These are phyloP conservation scores for Chlamydomonas sp. DNA, from an alignment of 139 green algal species.

Conservation along the genomic window DNA sequence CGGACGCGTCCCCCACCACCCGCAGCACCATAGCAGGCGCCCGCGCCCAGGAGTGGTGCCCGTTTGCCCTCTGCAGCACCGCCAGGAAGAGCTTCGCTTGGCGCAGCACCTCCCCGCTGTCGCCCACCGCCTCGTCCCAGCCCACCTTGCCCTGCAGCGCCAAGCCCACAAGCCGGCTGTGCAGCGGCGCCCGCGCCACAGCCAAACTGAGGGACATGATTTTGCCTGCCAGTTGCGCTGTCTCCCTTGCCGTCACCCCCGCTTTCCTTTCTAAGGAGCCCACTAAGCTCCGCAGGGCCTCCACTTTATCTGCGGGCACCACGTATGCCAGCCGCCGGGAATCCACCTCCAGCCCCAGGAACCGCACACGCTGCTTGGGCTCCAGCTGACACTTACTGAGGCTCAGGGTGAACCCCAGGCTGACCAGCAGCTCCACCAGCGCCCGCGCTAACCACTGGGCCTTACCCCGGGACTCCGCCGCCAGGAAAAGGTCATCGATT, in stretches of 20 bases:
- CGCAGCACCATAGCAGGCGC: not conserved
- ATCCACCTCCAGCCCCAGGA: conserved; percentile 12
- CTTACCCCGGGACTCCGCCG: not conserved
- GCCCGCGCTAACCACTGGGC: not conserved
- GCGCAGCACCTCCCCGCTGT: not conserved
- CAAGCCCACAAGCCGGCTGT: not conserved
- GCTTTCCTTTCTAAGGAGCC: not conserved
- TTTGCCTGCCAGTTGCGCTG: not conserved
- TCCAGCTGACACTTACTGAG: conserved; percentile 11
- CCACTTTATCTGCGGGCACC: not conserved
- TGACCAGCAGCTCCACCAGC: not conserved
- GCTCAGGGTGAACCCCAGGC: conserved; percentile 25
- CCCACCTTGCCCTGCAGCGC: not conserved
- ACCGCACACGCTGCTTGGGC: not conserved
- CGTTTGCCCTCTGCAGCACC: not conserved
- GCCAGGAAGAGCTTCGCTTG: not conserved
- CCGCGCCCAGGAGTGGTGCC: not conserved
- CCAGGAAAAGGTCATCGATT: not conserved
- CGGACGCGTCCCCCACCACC: conserved; percentile 20
- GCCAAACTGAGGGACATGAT: conserved; percentile 4
- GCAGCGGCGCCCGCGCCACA: not conserved
- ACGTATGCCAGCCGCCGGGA: not conserved
- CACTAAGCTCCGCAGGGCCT: not conserved
- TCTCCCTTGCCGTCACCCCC: not conserved
- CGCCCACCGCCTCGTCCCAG: conserved; percentile 12